These are phyloP conservation scores for Hericium erinaceus DNA, from an alignment of 768 basidiomycete genomes.

Conservation along the genomic window DNA sequence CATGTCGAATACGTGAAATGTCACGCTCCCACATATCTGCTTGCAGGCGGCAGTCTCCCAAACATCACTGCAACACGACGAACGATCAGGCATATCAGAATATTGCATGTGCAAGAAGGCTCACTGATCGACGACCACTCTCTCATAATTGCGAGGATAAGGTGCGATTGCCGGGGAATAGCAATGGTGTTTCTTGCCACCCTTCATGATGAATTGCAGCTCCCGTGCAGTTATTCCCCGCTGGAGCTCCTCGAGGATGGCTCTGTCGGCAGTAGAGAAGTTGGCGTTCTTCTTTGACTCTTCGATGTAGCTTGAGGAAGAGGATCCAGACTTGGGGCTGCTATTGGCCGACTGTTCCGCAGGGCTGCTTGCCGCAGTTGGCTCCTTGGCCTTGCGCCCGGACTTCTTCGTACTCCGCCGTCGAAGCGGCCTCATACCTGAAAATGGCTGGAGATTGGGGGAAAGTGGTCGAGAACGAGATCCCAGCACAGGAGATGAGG, in stretches of 20 bases:
- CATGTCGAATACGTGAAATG: slow-evolving; percentile 54
- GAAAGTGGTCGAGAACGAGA: background rate
- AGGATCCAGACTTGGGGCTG: background rate
- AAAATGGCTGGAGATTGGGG: slow-evolving; percentile 6
- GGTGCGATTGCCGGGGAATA: slow-evolving; percentile 43
- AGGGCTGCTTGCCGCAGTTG: background rate
- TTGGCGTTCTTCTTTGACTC: slow-evolving; percentile 16
- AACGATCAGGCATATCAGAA: slow-evolving; percentile 1
- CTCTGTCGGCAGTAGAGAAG: slow-evolving; percentile 54
- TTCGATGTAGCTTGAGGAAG: background rate
- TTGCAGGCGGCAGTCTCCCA: slow-evolving; percentile 55
- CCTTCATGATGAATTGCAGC: slow-evolving; percentile 45
- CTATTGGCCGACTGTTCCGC: background rate
- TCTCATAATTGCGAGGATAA: slow-evolving; percentile 60
- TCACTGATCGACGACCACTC: slow-evolving; percentile 57
- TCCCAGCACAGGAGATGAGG: background rate
- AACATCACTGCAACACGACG: slow-evolving; percentile 40
- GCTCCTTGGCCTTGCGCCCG: slow-evolving; percentile 5
- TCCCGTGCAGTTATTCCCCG: slow-evolving; percentile 42
- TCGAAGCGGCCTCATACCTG: slow-evolving; percentile 10
- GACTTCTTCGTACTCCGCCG: slow-evolving; percentile 6
- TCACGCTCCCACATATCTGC: slow-evolving; percentile 46
- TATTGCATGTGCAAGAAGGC: slow-evolving; percentile 20
- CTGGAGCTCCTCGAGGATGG: slow-evolving; percentile 49
- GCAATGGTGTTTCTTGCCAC: slow-evolving; percentile 47